Conservation (phyloP, 148 eudicot species). For the Limonium bicolor region DNA sequence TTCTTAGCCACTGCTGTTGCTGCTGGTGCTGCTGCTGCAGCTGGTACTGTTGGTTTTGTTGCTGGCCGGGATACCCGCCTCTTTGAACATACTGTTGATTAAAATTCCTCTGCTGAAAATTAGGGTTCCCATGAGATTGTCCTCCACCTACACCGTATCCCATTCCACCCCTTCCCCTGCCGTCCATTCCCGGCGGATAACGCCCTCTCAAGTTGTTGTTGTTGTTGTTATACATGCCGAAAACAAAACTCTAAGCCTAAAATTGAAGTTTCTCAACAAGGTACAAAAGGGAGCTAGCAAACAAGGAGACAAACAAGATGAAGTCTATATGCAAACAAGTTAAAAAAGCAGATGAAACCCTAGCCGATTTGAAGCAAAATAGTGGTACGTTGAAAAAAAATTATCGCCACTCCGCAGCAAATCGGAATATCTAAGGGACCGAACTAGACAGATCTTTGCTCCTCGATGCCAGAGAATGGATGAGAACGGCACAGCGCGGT, state of each 20-base stretch:
- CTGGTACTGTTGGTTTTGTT: constrained; percentile 10
- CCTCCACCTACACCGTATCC: constrained; percentile 4
- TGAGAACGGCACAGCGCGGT: no score
- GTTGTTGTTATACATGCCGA: constrained; percentile 6
- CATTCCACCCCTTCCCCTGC: constrained; percentile 7
- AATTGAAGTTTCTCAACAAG: not conserved
- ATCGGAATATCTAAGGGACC: constrained; percentile 1
- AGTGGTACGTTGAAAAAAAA: constrained; percentile 19
- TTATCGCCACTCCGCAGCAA: constrained; percentile 13
- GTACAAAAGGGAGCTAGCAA: constrained; percentile 1
- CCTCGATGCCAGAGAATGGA: no score
- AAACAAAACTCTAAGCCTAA: constrained; percentile 4
- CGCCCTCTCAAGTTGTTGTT: constrained; percentile 6
- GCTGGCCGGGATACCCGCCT: constrained; percentile 5
- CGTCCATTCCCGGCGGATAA: constrained; percentile 12
- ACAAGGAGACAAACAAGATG: not conserved
- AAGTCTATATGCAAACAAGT: not conserved
- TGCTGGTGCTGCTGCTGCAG: constrained; percentile 29
- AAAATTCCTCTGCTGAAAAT: constrained; percentile 8
- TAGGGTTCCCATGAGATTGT: constrained; percentile 2
- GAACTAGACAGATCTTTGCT: no score
- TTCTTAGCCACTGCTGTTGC: constrained; percentile 60
- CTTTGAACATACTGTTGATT: constrained; percentile 9
- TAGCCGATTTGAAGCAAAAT: constrained; percentile 9
- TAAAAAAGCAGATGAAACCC: not conserved